Evolutionary conservation across 1,139 yeast species (phyloP).

Genomic region (Yamadazyma blattariae): DNA sequence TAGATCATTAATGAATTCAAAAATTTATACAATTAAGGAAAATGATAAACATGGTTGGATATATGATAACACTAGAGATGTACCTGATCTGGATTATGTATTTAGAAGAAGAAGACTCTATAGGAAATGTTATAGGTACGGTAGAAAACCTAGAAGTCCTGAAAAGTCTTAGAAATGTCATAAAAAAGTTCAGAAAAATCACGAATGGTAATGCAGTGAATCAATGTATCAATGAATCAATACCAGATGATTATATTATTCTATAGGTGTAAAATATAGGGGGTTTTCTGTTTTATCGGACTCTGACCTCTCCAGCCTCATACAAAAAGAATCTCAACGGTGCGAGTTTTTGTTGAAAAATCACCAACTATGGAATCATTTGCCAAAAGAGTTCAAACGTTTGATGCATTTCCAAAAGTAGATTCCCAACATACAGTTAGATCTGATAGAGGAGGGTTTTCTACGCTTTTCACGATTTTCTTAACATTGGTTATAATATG

Average conservation of each 20-base stretch:
- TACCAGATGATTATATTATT: too few species aligned
- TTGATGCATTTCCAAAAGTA: constrained; percentile 91
- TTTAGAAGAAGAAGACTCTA: constrained; percentile 57
- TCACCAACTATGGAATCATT: constrained; percentile 32
- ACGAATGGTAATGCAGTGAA: too few species aligned
- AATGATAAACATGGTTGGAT: constrained; percentile 47
- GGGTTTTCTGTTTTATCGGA: too few species aligned
- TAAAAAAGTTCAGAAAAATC: not conserved
- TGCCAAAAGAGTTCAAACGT: constrained; percentile 50
- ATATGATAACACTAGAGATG: constrained; percentile 30
- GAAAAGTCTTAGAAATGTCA: not conserved
- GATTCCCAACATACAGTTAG: constrained; percentile 72
- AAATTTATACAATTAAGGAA: constrained; percentile 21
- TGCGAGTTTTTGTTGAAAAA: too few species aligned
- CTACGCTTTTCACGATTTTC: constrained; percentile 64
- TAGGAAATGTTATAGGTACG: constrained; percentile 50
- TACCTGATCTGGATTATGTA: constrained; percentile 26
- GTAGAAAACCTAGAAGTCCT: constrained; percentile 37
- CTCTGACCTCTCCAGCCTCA: too few species aligned
- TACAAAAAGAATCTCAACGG: too few species aligned
- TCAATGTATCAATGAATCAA: too few species aligned
- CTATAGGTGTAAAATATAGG: too few species aligned
- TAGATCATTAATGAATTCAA: constrained; percentile 31
- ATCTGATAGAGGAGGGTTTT: constrained; percentile 72
- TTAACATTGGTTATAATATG: constrained; percentile 68